Base-by-base conservation (phyloP, 2,329 filamentous ascomycete genomes). In the Beauveria rudraprayagi region DNA sequence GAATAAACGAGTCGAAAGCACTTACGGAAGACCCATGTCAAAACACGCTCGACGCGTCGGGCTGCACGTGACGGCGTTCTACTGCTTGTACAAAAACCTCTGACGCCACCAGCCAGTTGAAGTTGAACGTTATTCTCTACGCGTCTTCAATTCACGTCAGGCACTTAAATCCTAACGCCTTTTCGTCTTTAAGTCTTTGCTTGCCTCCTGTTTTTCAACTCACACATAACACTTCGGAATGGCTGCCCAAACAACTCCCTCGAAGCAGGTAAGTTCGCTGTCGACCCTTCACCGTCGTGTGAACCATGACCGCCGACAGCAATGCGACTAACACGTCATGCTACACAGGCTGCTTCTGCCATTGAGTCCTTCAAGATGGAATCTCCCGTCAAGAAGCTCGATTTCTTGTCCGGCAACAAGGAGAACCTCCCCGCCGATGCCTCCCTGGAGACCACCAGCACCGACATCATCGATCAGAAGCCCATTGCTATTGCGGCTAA, bases 291-390 rank as follows among this genome's bases (percentile, higher is more conserved):
- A 26, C 40, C 51, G 5, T 19, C 6, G 17, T 26, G 50, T 53
- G 47, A 53, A 54, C 48, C 56, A 51, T 60, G n/a, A 47, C 26
- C 54, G 22, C 24, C 43, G 10, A n/a, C 44, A 34, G 22, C 17
- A 60, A 10, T 46, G 53, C 57, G 60, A 60, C 74, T 79, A 74
- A 78, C 68, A 62, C 28, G 60, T 56, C 63, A 61, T 64, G 44
- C 62, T 54, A 55, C 52, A 66, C 73, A 97, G 93, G 89, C 89
- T 80, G 90, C 92, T 70, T 87, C 90, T 71, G 91, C 87, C 70
- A 88, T 97, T 72, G 87, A 94, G 76, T 86, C 85, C 68, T 83
- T 97, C 75, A 95, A 93, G 79, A 95, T 97, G 86, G 90, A 95
- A 68, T 94, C 91, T 1, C 92, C 92, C 51, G 79, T 89, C 66